Percentiles rank a stretch among this genome's conserved stretches.
These are phyloP conservation scores for Aspergillus bridgeri DNA, from an alignment of 495 filamentous ascomycete species.

Conservation along the genomic window DNA sequence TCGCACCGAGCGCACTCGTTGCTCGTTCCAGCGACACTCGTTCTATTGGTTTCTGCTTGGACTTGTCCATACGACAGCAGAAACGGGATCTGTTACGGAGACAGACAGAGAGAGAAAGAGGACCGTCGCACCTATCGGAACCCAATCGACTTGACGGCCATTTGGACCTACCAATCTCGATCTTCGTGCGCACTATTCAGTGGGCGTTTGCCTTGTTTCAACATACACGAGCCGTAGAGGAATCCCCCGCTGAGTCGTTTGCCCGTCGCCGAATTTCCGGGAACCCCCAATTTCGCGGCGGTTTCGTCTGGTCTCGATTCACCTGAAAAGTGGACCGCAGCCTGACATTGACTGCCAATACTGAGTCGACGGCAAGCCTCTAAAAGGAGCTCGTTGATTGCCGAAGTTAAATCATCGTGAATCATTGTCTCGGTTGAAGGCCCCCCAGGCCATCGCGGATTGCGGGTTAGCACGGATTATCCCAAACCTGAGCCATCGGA, in stretches of 20 bases:
- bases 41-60: constrained; percentile 12
- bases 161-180: constrained; percentile 3
- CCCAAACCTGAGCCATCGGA: constrained; percentile 10
- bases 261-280: constrained; percentile 5
- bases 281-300: constrained; percentile 1
- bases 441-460: constrained; percentile 22
- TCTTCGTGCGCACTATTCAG: constrained; percentile 9
- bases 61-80: constrained; percentile 11
- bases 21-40: constrained; percentile 21
- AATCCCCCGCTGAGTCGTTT: constrained; percentile 20
- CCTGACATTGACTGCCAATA: constrained; percentile 8
- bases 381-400: constrained; percentile 7
- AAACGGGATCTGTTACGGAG: neutral
- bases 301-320: constrained; percentile 13
- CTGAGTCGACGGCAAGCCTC: constrained; percentile 7
- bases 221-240: constrained; percentile 14
- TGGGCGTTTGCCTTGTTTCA: constrained; percentile 16
- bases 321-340: constrained; percentile 16
- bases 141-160: constrained; percentile 9
- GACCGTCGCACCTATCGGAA: neutral
- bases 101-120: neutral
- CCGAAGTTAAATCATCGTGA: constrained; percentile 20
- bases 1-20: constrained; percentile 19
- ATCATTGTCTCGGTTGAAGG: constrained; percentile 40
- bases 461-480: constrained; percentile 14